phyloP scores from a whole-genome alignment of 2,329 filamentous ascomycete species.

The Monilinia polystroma region DNA sequence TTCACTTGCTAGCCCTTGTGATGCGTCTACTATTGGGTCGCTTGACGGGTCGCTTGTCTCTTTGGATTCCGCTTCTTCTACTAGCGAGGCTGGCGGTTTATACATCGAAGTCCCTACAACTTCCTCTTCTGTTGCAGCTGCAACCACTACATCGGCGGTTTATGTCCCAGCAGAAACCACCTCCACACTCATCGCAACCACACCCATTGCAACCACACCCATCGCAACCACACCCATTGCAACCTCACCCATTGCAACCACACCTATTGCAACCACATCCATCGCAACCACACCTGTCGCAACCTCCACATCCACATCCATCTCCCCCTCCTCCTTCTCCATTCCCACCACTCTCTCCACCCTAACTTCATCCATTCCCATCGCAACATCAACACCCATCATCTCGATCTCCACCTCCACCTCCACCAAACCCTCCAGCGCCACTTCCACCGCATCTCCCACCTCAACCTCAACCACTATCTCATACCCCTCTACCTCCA shows the following conservation, averaged over 20 bases:
- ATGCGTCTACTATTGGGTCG: conserved; percentile 25
- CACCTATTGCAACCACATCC: no score
- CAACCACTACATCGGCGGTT: background rate
- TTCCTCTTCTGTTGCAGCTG: background rate
- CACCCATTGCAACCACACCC: no score
- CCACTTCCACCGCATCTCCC: background rate
- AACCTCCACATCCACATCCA: background rate
- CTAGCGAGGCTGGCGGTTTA: background rate
- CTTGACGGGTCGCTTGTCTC: conserved; percentile 13
- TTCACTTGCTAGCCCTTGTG: conserved; percentile 25
- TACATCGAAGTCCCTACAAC: background rate
- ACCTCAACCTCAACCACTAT: background rate
- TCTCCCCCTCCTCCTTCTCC: background rate
- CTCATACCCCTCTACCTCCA: conserved; percentile 1
- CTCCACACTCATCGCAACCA: background rate
- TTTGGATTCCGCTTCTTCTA: background rate
- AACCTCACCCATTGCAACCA: no score
- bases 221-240: no score
- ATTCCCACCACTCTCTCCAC: background rate
- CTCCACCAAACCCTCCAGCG: no score
- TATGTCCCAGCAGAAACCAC: background rate
- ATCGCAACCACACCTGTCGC: no score
- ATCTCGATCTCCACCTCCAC: no score
- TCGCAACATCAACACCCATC: no score
- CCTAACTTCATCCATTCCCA: no score